Percentiles rank a stretch among this genome's conserved stretches.
Conservation (phyloP, 768 basidiomycete species). For the Tricholoma hemisulphureum region DNA sequence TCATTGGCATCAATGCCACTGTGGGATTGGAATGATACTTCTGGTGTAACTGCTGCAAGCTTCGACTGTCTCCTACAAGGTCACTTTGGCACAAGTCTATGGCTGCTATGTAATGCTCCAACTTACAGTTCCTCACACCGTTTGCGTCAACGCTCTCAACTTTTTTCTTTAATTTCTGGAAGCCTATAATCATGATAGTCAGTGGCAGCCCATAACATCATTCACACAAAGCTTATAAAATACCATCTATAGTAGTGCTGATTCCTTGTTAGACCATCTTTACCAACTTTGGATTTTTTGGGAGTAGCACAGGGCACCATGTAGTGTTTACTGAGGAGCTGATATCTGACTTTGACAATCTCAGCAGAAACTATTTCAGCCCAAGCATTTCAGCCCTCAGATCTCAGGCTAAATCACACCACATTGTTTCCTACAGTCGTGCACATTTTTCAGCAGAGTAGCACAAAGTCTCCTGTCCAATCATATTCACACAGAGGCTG, state of each 20-base stretch:
- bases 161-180: constrained; percentile 4
- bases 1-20: neutral
- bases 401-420: neutral
- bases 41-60: neutral
- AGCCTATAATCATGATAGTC: constrained; percentile 1
- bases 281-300: constrained; percentile 1
- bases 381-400: neutral
- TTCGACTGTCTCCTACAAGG: neutral
- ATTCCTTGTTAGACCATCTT: constrained; percentile 2
- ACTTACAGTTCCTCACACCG: neutral
- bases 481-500: neutral
- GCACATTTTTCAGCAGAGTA: neutral
- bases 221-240: neutral
- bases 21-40: neutral
- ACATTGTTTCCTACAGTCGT: neutral
- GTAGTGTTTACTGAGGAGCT: neutral
- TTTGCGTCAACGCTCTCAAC: neutral
- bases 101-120: neutral
- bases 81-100: constrained; percentile 1
- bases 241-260: constrained; percentile 3
- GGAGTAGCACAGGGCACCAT: neutral
- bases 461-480: neutral
- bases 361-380: constrained; percentile 1
- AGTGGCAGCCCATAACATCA: neutral
- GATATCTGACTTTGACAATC: neutral